Evolutionary conservation across 1,139 yeast species (phyloP).

Genomic region (Sugiyamaella xylanicola): DNA sequence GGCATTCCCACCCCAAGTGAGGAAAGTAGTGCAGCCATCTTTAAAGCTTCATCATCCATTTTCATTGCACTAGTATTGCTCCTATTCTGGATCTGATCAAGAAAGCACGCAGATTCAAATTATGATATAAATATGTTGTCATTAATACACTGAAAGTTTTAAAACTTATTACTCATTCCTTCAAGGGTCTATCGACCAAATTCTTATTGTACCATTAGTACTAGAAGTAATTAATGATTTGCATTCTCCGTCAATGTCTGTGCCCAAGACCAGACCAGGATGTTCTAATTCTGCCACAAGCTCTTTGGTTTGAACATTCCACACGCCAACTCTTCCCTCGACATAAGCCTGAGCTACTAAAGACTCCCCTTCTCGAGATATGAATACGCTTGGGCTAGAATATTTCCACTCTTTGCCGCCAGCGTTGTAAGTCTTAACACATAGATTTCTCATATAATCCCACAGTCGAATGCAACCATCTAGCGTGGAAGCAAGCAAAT

Average conservation of each 20-base stretch:
- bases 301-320: conserved; percentile 76
- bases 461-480: conserved; percentile 83
- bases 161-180: not conserved
- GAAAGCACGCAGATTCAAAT: not conserved
- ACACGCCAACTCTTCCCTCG: conserved; percentile 54
- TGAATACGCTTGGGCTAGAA: conserved; percentile 30
- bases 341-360: conserved; percentile 70
- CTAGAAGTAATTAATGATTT: conserved; percentile 49
- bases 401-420: conserved; percentile 38
- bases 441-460: conserved; percentile 56
- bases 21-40: not conserved
- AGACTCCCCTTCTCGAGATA: conserved; percentile 41
- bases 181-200: conserved; percentile 37
- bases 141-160: not conserved
- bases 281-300: conserved; percentile 47
- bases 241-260: conserved; percentile 40
- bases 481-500: conserved; percentile 72
- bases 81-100: not conserved
- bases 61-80: not conserved
- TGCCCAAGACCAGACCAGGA: conserved; percentile 44
- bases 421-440: conserved; percentile 35
- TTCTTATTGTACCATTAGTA: conserved; percentile 45
- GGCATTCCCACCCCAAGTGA: not conserved
- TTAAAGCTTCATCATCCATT: not conserved
- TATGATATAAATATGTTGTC: not conserved